Evolutionary conservation across 2,329 filamentous ascomycete genomes (phyloP), one percentile per base, ranked within the genome.

Genomic region (Microcyclosporella mali): DNA sequence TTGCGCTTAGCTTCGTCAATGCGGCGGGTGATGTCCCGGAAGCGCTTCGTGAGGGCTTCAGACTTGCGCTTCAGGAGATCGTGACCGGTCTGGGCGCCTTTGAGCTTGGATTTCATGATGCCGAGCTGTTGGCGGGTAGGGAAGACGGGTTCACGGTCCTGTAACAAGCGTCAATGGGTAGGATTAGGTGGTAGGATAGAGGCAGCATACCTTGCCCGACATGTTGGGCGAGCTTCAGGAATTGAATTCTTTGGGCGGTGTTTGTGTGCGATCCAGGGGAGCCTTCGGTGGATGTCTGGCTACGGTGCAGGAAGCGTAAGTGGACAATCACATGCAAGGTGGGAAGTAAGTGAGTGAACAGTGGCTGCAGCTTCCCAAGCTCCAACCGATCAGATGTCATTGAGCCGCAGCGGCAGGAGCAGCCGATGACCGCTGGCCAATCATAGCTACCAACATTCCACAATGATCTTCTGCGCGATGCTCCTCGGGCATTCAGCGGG

Each of bases 1-100:
- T 98, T 98, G 58, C 89, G 85, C 70, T 98, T 98, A 32, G 92
- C 92, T 68, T 98, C 92, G 71, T 98, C 90, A 68, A 98, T 98
- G 62, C 92, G 85, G 65, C 82, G 81, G 37, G 92, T 95, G 61
- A 98, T 98, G 61, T 98, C 92, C 87, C 64, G 54, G 56, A 69
- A 69, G 40, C 61, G 58, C 88, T 98, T 98, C 54, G 92, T 98
- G 51, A 98, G 74, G 57, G 92, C 92, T 70, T 98, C 92, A 67
- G 89, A 95, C 76, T 98, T 98, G 62, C 92, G 78, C 75, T 98
- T 98, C 51, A 98, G 73, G 64, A 98, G 73, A 67, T 85, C 95
- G 72, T 98, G 90, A 37, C 92, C 92, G 34, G 81, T 72, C 60
- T 75, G 73, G 33, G 73, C 73, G 52, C 72, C 90, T 75, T 97